Evolutionary conservation across 306 rosid genomes (phyloP), one percentile per base, ranked within the genome.

Genomic region (Luffa aegyptiaca): DNA sequence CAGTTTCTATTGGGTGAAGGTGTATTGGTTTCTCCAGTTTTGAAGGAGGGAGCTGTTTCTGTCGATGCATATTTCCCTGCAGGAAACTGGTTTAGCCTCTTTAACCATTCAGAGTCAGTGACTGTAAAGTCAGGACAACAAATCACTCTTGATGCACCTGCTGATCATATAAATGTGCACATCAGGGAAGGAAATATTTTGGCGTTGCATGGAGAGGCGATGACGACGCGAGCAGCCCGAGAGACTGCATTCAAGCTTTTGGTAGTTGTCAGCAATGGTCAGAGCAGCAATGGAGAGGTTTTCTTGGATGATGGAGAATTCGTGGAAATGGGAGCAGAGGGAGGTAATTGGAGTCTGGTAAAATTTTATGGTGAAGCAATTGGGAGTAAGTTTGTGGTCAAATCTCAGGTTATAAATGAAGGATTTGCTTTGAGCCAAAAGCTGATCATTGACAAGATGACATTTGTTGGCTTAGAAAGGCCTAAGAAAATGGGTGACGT

Each of bases 31-130:
- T 92, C 98, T 41, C 98, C 97, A 61, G 97, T 88, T 8, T 72
- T 94, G 58, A 68, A 81, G 51, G 74, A 88, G 3, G 92, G 89
- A 71, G 90, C 88, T 46, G 77, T 49, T 62, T 84, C 91, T 3
- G 92, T 94, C 10, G 68, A 85, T 82, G 97, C 97, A 74, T 94
- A 94, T 82, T 87, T 94, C 80, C 96, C 98, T 2, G 71, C 83
- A 39, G 97, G 98, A 86, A 91, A 77, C 72, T 92, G 97, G 97
- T 94, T 94, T 85, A 93, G 89, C 79, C 97, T 94, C 81, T 94
- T 92, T 64, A 88, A 94, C 80, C 26, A 83, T 64, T 87, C 93
- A 0, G 83, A 85, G 21, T 88, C 96, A 2, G 90, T 91, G 53
- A 89, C 41, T 41, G 84, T 81, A 26, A 31, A 73, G 53, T 58